Conservation (phyloP, 2,329 filamentous ascomycete genomes). For the Aureobasidium sp. region DNA sequence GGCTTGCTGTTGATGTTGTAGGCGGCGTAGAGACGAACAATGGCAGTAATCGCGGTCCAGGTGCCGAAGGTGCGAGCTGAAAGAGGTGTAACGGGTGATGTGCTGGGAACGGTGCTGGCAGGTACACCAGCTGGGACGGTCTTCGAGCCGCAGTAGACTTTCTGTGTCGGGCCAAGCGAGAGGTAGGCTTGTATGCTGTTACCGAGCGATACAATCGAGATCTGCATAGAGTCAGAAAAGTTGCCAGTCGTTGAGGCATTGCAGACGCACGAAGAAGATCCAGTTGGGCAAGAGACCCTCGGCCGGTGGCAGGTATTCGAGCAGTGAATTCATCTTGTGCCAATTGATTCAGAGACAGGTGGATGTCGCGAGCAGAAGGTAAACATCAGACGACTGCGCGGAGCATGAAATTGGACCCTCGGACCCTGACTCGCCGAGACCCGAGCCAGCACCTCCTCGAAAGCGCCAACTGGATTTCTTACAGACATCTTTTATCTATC, state of each 20-base stretch:
- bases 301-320: conserved; percentile 31
- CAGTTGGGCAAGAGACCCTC: conserved; percentile 53
- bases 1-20: conserved; percentile 67
- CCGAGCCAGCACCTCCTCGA: neutral
- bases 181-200: conserved; percentile 80
- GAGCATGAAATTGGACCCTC: conserved; percentile 3
- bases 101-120: conserved; percentile 18
- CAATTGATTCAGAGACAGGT: neutral
- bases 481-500: neutral
- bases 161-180: conserved; percentile 73
- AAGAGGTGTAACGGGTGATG: conserved; percentile 58
- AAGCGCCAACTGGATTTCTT: neutral
- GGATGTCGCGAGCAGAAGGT: neutral
- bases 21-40: conserved; percentile 74
- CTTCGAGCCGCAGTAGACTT: conserved; percentile 63
- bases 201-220: conserved; percentile 70
- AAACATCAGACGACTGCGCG: neutral
- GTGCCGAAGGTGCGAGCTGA: conserved; percentile 75
- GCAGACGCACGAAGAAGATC: conserved; percentile 50
- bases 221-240: conserved; percentile 39
- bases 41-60: conserved; percentile 71
- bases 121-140: conserved; percentile 18
- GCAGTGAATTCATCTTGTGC: conserved; percentile 22
- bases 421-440: conserved; percentile 2
- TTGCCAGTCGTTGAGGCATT: neutral